Evolutionary conservation across 768 basidiomycete species (phyloP).

Genomic region (Lactarius evosmus): DNA sequence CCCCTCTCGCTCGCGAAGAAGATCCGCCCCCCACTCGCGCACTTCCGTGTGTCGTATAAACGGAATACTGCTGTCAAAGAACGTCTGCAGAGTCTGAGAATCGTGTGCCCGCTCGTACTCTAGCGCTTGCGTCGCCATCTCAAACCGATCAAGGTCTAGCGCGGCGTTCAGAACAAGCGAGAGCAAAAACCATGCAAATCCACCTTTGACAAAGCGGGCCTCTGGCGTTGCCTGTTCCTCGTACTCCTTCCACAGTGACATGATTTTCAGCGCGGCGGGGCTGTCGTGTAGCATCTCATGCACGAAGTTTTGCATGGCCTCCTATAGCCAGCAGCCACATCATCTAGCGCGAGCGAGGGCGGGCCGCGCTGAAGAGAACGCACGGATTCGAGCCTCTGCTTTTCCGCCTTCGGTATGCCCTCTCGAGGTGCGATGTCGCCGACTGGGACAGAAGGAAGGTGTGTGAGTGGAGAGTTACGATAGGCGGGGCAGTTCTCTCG

Average conservation of each 20-base stretch:
- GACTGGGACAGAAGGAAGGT: constrained; percentile 44
- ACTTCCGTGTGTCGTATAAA: constrained; percentile 69
- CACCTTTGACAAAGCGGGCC: constrained; percentile 85
- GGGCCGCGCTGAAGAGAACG: constrained; percentile 24
- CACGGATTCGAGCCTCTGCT: constrained; percentile 71
- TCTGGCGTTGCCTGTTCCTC: constrained; percentile 71
- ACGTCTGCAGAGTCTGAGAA: constrained; percentile 55
- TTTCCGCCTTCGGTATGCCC: constrained; percentile 78
- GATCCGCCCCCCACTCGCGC: constrained; percentile 60
- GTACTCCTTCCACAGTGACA: constrained; percentile 82
- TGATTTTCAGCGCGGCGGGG: constrained; percentile 63
- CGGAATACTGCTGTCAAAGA: constrained; percentile 80
- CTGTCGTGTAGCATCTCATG: constrained; percentile 83
- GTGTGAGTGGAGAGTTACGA: neutral
- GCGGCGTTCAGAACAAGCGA: neutral
- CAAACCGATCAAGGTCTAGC: constrained; percentile 79
- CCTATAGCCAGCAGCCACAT: constrained; percentile 39
- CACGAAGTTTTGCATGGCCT: constrained; percentile 88
- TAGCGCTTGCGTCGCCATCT: constrained; percentile 81
- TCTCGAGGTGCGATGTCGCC: constrained; percentile 93
- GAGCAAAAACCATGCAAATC: neutral
- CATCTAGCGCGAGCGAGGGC: neutral
- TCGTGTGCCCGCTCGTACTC: constrained; percentile 66
- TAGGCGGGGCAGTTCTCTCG: neutral
- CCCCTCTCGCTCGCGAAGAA: constrained; percentile 48